Conservation (phyloP, 805 yeast genomes). For the Lachancea meyersii region DNA sequence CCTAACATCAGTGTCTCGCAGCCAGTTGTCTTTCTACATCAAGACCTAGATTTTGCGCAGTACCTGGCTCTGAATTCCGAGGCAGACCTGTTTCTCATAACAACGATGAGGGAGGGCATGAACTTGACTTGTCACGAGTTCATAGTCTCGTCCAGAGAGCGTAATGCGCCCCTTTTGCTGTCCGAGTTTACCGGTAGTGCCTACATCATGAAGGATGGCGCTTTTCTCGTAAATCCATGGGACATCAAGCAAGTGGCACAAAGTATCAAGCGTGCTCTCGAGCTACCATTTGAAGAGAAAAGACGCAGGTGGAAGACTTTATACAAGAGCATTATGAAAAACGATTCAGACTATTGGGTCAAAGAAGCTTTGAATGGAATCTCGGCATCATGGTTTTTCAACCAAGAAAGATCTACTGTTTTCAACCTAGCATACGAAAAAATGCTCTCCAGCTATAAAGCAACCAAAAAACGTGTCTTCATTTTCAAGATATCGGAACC, state of each 20-base stretch:
- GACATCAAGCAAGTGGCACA: slow-evolving; percentile 60
- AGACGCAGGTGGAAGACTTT: slow-evolving; percentile 55
- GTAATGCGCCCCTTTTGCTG: slow-evolving; percentile 73
- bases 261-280: slow-evolving; percentile 58
- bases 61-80: slow-evolving; percentile 80
- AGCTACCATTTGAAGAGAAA: slow-evolving; percentile 57
- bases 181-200: slow-evolving; percentile 97
- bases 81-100: slow-evolving; percentile 82
- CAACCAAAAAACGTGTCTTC: slow-evolving; percentile 38
- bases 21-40: slow-evolving; percentile 83
- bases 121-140: slow-evolving; percentile 94
- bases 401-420: slow-evolving; percentile 35
- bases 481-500: slow-evolving; percentile 43
- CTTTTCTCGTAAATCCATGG: slow-evolving; percentile 87
- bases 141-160: slow-evolving; percentile 62
- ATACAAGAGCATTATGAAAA: slow-evolving; percentile 50
- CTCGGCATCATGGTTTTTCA: slow-evolving; percentile 45
- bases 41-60: slow-evolving; percentile 84
- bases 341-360: slow-evolving; percentile 78
- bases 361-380: slow-evolving; percentile 48
- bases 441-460: slow-evolving; percentile 27
- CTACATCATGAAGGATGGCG: slow-evolving; percentile 60
- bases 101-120: slow-evolving; percentile 95
- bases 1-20: slow-evolving; percentile 66
- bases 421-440: slow-evolving; percentile 30